phyloP scores from a whole-genome alignment of 768 basidiomycete species.

The Mycena olivaceomarginata region DNA sequence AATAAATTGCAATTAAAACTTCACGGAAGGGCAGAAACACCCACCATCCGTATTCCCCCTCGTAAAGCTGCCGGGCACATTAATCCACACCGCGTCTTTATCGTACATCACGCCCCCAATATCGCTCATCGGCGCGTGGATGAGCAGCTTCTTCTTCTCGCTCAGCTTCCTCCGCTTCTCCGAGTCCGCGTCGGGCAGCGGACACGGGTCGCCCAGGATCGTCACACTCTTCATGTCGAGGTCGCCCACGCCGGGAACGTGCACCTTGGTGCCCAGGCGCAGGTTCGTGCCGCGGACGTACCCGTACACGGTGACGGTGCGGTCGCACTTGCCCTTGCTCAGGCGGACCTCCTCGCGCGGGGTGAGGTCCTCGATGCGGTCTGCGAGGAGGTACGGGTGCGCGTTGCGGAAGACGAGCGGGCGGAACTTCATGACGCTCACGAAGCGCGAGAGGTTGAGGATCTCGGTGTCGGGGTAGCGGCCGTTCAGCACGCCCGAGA shows the following conservation, averaged over 20 bases:
- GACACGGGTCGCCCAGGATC: conserved; percentile 94
- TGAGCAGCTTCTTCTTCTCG: conserved; percentile 93
- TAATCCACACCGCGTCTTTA: conserved; percentile 98
- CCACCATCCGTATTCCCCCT: conserved; percentile 81
- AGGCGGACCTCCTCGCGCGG: conserved; percentile 87
- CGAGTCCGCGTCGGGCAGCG: conserved; percentile 91
- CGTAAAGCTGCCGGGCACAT: conserved; percentile 96
- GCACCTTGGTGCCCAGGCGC: conserved; percentile 84
- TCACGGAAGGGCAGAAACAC: conserved; percentile 38
- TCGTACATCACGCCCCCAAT: conserved; percentile 98
- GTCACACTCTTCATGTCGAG: conserved; percentile 84
- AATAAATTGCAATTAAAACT: conserved; percentile 4
- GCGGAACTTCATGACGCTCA: conserved; percentile 98
- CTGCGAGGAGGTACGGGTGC: conserved; percentile 96
- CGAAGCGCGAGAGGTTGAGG: conserved; percentile 96
- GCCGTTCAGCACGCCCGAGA: conserved; percentile 97
- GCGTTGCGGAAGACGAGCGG: conserved; percentile 96
- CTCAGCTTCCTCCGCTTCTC: conserved; percentile 95
- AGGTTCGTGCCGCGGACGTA: conserved; percentile 95
- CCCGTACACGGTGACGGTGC: conserved; percentile 95
- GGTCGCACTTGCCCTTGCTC: conserved; percentile 91
- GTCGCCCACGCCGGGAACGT: conserved; percentile 97
- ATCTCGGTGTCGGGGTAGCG: conserved; percentile 98
- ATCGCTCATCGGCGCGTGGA: conserved; percentile 99
- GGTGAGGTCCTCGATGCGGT: conserved; percentile 96